Evolutionary conservation across 1,284 basidiomycete species (phyloP), one percentile per base, ranked within the genome.

Genomic region (Rhizoctonia solani): DNA sequence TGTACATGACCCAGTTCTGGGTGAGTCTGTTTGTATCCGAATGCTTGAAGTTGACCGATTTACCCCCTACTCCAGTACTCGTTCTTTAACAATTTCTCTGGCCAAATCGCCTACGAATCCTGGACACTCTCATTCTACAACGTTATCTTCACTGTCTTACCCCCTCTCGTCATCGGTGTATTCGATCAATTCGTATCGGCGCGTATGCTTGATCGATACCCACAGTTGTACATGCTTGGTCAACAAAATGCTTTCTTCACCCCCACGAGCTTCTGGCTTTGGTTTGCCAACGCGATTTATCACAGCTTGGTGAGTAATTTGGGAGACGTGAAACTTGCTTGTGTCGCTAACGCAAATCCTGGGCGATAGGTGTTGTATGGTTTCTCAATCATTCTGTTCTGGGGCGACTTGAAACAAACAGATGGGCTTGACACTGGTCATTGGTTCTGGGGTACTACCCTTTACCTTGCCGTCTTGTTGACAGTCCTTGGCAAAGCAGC

Each of bases 1-100:
- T 99, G 21, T 98, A 98, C 77, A 93, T 98, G 89, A 98, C 95
- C 46, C 90, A 95, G 71, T 98, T 98, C 77, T 98, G 95, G 92
- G 93, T 93, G 78, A 50, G 85, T 78, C 23, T 23, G 13, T 13
- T n/a, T 44, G 9, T 9, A 11, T 6, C n/a, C 44, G 44, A 11
- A 21, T 46, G 8, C n/a, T 5, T 21, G 44, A 9, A 6, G 6
- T 46, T 46, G 44, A 21, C 44, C n/a, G n/a, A n/a, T n/a, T 14
- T 46, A 9, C 19, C 21, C 6, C 44, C 11, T 46, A 25, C 56
- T 71, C 3, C 70, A 95, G 96, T 99, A 89, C 78, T 98, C 97
- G 44, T 95, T 97, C 83, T 90, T 95, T 83, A 98, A 97, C 82
- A 96, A 95, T 75, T 99, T 98, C 79, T 98, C 95, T 1, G 97